Evolutionary conservation across 805 yeast species (phyloP).

Genomic region (Sporopachydermia lactativora): DNA sequence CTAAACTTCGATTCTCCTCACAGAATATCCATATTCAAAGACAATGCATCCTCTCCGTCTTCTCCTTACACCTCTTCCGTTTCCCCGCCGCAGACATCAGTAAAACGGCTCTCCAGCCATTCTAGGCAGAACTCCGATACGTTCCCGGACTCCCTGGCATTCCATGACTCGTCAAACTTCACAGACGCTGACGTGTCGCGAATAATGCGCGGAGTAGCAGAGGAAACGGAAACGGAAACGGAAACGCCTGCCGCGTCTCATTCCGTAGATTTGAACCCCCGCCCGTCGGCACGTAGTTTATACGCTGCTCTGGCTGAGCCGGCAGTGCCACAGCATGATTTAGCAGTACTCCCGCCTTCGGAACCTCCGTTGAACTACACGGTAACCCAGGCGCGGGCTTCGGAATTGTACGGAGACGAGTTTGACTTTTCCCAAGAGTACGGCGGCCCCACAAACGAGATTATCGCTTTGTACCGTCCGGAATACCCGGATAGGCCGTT

Average conservation of each 20-base stretch:
- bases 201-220: not conserved
- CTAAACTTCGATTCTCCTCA: not conserved
- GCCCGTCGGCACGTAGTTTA: not conserved
- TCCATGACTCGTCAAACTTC: not conserved
- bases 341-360: not conserved
- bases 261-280: not conserved
- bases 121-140: not conserved
- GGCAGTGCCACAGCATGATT: not conserved
- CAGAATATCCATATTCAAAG: not conserved
- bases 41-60: not conserved
- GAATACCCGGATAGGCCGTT: not conserved
- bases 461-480: not conserved
- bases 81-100: not conserved
- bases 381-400: not conserved
- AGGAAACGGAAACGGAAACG: too few relatives aligned
- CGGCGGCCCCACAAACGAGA: not conserved
- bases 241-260: too few relatives aligned
- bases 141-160: constrained; percentile 1
- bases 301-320: not conserved
- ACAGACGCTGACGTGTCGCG: not conserved
- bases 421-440: too few relatives aligned
- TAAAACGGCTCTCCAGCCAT: not conserved
- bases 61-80: not conserved
- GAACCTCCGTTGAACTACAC: not conserved
- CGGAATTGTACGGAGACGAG: not conserved